Conservation (phyloP, 768 basidiomycete species). For the Lyophyllum atratum region DNA sequence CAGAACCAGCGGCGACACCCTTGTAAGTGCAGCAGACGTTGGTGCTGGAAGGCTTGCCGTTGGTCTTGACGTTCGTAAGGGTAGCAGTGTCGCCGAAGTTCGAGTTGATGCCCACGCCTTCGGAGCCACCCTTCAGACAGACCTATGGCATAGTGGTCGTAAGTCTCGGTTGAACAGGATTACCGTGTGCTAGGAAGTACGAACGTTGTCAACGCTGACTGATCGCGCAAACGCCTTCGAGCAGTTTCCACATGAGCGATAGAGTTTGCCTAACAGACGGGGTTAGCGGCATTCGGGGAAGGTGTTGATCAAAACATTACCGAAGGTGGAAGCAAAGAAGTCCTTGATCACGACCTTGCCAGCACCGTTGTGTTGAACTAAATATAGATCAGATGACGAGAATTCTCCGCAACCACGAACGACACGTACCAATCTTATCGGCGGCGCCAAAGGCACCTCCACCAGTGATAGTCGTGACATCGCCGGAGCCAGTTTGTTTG, state of each 20-base stretch:
- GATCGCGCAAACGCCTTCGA: slow-evolving; percentile 22
- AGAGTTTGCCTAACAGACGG: slow-evolving; percentile 23
- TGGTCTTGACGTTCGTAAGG: slow-evolving; percentile 24
- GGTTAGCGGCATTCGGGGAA: background rate
- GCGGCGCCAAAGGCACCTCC: slow-evolving; percentile 27
- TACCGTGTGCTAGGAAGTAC: background rate
- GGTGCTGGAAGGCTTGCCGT: slow-evolving; percentile 23
- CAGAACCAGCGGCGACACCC: slow-evolving; percentile 24
- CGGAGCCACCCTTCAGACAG: slow-evolving; percentile 22
- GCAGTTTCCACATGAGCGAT: slow-evolving; percentile 30
- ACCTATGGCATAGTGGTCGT: slow-evolving; percentile 10
- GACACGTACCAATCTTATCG: slow-evolving; percentile 26
- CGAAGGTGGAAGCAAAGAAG: slow-evolving; percentile 29
- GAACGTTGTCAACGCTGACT: slow-evolving; percentile 27
- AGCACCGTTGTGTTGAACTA: slow-evolving; percentile 31
- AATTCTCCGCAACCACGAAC: background rate
- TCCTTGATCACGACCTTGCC: slow-evolving; percentile 25
- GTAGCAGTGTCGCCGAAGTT: slow-evolving; percentile 31
- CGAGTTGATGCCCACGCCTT: slow-evolving; percentile 28
- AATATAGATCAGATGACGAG: background rate
- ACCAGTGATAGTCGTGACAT: slow-evolving; percentile 27
- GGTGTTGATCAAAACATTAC: background rate
- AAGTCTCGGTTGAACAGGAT: background rate
- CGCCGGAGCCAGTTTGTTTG: slow-evolving; percentile 28
- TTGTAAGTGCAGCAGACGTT: slow-evolving; percentile 30